phyloP scores from a whole-genome alignment of 768 basidiomycete species.

The Rhizopogon vulgaris region DNA sequence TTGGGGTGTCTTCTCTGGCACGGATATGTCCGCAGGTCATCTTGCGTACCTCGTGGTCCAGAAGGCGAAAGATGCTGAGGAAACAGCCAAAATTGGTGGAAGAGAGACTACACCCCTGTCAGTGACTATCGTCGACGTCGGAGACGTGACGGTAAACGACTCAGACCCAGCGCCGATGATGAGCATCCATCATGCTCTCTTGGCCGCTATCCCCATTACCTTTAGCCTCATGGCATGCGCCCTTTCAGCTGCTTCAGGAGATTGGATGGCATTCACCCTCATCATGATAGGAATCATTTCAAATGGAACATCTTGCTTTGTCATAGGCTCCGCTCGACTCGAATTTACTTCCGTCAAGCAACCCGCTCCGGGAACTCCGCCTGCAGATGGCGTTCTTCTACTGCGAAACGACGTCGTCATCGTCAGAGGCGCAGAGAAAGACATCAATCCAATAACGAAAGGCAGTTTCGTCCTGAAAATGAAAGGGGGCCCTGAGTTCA shows the following conservation, averaged over 20 bases:
- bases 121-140: constrained; percentile 11
- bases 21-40: constrained; percentile 15
- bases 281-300: constrained; percentile 28
- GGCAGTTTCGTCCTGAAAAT: constrained; percentile 23
- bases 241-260: constrained; percentile 18
- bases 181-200: constrained; percentile 6
- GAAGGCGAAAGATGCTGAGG: constrained; percentile 6
- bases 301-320: constrained; percentile 23
- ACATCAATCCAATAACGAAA: constrained; percentile 26
- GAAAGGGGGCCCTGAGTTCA: constrained; percentile 11
- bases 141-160: constrained; percentile 1
- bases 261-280: constrained; percentile 27
- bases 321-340: constrained; percentile 27
- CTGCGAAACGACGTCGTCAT: constrained; percentile 20
- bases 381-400: constrained; percentile 26
- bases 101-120: constrained; percentile 13
- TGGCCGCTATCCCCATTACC: constrained; percentile 19
- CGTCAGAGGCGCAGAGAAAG: constrained; percentile 26
- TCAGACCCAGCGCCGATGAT: constrained; percentile 6
- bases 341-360: constrained; percentile 10
- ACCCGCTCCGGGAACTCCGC: constrained; percentile 19
- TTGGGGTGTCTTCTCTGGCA: constrained; percentile 20
- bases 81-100: constrained; percentile 10
- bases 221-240: constrained; percentile 17
- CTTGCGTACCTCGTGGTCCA: constrained; percentile 16